Conservation (phyloP, 345 rosid species). For the Eucalyptus melliodora region DNA sequence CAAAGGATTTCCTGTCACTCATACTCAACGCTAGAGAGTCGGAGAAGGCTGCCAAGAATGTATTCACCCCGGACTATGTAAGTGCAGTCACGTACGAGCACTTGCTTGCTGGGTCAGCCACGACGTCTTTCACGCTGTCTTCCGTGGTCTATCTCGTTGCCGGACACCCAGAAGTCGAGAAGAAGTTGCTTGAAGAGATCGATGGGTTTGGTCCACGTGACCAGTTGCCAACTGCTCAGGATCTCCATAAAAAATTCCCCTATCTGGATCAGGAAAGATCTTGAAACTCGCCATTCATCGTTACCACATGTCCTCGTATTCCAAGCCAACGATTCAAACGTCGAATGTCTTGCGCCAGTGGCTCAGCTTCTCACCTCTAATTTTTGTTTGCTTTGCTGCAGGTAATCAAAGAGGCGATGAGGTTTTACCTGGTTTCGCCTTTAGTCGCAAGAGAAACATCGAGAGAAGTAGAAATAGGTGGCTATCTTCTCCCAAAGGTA, state of each 20-base stretch:
- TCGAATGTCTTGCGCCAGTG: background rate
- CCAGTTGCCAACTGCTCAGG: slow-evolving; percentile 41
- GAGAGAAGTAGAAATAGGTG: slow-evolving; percentile 70
- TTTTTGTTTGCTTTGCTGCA: slow-evolving; percentile 2
- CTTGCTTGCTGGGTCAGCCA: slow-evolving; percentile 87
- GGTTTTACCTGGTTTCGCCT: slow-evolving; percentile 75
- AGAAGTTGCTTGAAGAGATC: slow-evolving; percentile 56
- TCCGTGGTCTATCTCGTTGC: slow-evolving; percentile 58
- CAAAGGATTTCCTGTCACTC: slow-evolving; percentile 72
- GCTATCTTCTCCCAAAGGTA: slow-evolving; percentile 84
- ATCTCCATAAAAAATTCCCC: slow-evolving; percentile 63
- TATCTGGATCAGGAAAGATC: slow-evolving; percentile 68
- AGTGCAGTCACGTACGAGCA: slow-evolving; percentile 92
- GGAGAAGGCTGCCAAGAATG: slow-evolving; percentile 24
- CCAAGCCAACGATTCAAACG: background rate
- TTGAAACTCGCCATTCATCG: background rate
- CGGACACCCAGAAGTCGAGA: slow-evolving; percentile 65
- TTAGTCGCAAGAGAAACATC: slow-evolving; percentile 80
- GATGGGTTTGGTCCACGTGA: slow-evolving; percentile 54
- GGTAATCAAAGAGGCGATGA: slow-evolving; percentile 88
- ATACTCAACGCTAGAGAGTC: slow-evolving; percentile 63
- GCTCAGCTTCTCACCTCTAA: background rate
- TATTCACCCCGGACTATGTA: slow-evolving; percentile 55
- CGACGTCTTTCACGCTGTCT: slow-evolving; percentile 77
- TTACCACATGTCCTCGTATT: background rate